A percentile compares a stretch with the other conserved stretches of the same genome.
Conservation (phyloP, 2,329 filamentous ascomycete species). For the Colletotrichum liriopes region DNA sequence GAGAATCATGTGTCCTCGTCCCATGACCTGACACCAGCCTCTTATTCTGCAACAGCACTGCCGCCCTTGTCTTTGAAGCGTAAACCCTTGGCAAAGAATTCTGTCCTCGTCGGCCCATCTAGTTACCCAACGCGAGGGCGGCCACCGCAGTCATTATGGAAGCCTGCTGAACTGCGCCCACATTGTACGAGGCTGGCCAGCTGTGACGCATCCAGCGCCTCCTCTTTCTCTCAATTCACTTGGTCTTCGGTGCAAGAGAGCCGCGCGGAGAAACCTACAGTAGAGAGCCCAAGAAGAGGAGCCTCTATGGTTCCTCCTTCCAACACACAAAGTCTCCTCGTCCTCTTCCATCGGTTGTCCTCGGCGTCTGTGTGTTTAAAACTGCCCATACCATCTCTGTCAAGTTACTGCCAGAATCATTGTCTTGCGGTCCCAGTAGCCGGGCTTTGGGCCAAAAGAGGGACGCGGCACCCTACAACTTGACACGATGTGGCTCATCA, state of each 20-base stretch:
- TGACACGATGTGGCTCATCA: constrained; percentile 41
- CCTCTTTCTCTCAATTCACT: neutral
- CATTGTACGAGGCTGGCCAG: neutral
- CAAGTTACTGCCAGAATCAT: neutral
- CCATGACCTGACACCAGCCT: neutral
- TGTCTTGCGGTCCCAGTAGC: neutral
- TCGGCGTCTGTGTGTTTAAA: neutral
- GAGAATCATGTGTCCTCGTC: neutral
- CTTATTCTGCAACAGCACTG: neutral
- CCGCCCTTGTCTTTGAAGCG: neutral
- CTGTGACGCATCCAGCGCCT: neutral
- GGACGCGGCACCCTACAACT: neutral
- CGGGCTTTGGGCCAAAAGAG: neutral
- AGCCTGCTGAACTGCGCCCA: neutral
- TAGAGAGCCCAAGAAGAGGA: neutral
- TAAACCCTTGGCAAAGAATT: neutral
- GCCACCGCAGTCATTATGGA: constrained; percentile 3
- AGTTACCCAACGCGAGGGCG: neutral
- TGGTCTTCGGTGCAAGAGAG: neutral
- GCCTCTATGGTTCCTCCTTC: too few species aligned
- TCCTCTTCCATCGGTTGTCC: neutral
- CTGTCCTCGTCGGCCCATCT: neutral
- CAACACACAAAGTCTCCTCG: neutral
- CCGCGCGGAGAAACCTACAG: neutral
- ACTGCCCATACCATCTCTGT: neutral